Evolutionary conservation across 495 filamentous ascomycete species (phyloP).

Genomic region (Mytilinidion resinicola): DNA sequence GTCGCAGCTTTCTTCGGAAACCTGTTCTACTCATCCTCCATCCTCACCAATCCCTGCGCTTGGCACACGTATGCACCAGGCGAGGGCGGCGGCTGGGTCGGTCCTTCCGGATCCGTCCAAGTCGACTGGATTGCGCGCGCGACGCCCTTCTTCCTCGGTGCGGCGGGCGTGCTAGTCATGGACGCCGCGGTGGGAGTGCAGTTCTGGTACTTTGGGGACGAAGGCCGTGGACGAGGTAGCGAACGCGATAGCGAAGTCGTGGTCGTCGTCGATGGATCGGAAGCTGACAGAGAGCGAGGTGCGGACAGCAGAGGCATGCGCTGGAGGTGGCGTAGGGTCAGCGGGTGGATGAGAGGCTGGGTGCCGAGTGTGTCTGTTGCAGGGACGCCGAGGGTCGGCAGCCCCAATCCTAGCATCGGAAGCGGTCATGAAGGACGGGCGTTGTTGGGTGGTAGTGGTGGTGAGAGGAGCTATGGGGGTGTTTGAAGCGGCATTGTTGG

Average conservation of each 20-base stretch:
- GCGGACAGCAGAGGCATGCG: constrained; percentile 17
- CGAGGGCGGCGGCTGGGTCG: constrained; percentile 62
- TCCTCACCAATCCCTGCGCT: constrained; percentile 62
- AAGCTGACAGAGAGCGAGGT: constrained; percentile 37
- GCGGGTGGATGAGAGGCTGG: constrained; percentile 66
- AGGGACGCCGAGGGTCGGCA: constrained; percentile 14
- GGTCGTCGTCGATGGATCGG: constrained; percentile 12
- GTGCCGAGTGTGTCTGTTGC: constrained; percentile 40
- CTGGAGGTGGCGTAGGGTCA: constrained; percentile 50
- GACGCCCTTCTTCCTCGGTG: constrained; percentile 65
- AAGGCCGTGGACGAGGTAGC: constrained; percentile 11
- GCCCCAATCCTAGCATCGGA: constrained; percentile 2
- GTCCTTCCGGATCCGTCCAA: constrained; percentile 50
- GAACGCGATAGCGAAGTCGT: constrained; percentile 12
- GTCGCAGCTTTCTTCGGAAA: constrained; percentile 67
- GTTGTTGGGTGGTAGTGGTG: constrained; percentile 18
- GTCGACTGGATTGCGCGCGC: constrained; percentile 53
- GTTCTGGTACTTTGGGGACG: constrained; percentile 54
- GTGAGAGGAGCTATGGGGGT: constrained; percentile 19
- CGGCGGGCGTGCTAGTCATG: constrained; percentile 59
- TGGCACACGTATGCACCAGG: constrained; percentile 56
- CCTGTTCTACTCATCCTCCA: constrained; percentile 62
- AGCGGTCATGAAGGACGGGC: constrained; percentile 18
- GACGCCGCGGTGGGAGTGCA: constrained; percentile 63
- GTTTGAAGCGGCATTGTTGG: not conserved